These are phyloP conservation scores for Backusella westeae DNA, from an alignment of 192 early-diverging fungal genomes.

Conservation along the genomic window DNA sequence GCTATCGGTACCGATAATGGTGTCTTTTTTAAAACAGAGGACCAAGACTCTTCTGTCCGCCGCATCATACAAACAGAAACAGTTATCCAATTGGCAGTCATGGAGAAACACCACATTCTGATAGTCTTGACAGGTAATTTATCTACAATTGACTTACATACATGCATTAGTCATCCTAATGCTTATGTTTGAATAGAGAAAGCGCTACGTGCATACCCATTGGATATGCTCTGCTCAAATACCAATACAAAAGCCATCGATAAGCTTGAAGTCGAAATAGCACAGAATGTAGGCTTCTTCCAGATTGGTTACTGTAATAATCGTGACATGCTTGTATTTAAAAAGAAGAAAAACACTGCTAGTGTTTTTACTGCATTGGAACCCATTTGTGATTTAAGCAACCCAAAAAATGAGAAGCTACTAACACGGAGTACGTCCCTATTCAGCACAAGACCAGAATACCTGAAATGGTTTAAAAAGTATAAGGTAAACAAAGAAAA, in stretches of 20 bases:
- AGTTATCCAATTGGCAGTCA: conserved; percentile 80
- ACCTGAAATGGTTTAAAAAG: conserved; percentile 28
- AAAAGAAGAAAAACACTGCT: conserved; percentile 22
- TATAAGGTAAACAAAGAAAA: conserved; percentile 19
- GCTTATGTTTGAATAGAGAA: conserved; percentile 42
- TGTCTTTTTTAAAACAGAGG: conserved; percentile 55
- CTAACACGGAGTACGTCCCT: conserved; percentile 6
- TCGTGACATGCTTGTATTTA: conserved; percentile 26
- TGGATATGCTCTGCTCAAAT: conserved; percentile 72
- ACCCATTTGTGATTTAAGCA: conserved; percentile 30
- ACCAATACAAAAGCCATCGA: conserved; percentile 49
- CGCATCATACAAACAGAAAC: conserved; percentile 67
- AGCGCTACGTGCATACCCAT: conserved; percentile 65
- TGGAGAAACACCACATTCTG: conserved; percentile 77
- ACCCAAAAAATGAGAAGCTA: conserved; percentile 24
- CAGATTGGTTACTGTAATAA: conserved; percentile 30
- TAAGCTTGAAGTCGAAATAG: conserved; percentile 26
- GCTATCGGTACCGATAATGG: conserved; percentile 87
- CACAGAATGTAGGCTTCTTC: conserved; percentile 27
- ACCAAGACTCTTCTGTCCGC: conserved; percentile 48
- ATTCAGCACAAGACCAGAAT: conserved; percentile 1
- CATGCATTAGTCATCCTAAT: not conserved
- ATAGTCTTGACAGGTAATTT: conserved; percentile 76
- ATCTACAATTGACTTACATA: not conserved
- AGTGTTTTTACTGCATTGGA: conserved; percentile 29